A percentile compares a stretch with the other conserved stretches of the same genome.
phyloP scores from a whole-genome alignment of 1,284 basidiomycete species.

The Cutaneotrichosporon cutaneum region DNA sequence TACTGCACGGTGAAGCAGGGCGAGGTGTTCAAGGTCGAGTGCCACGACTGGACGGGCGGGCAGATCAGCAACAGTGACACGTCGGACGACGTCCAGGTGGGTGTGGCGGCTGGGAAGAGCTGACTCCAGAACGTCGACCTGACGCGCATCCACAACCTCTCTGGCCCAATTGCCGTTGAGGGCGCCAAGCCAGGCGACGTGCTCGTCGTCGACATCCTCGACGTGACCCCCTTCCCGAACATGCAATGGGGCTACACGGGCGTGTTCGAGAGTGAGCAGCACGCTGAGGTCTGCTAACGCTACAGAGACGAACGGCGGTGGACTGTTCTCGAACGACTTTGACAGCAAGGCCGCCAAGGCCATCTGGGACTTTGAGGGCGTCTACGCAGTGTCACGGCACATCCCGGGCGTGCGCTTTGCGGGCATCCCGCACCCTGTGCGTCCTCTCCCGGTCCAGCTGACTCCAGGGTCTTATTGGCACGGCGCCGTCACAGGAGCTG shows the following conservation, averaged over 20 bases:
- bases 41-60: slow-evolving; percentile 73
- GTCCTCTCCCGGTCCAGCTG: neutral
- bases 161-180: slow-evolving; percentile 70
- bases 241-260: slow-evolving; percentile 80
- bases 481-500: slow-evolving; percentile 69
- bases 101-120: neutral
- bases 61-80: slow-evolving; percentile 74
- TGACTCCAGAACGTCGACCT: slow-evolving; percentile 51
- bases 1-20: slow-evolving; percentile 35
- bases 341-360: slow-evolving; percentile 64
- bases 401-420: slow-evolving; percentile 76
- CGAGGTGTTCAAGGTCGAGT: slow-evolving; percentile 71
- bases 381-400: slow-evolving; percentile 69
- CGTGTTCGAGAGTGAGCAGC: slow-evolving; percentile 31
- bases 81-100: slow-evolving; percentile 40
- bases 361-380: slow-evolving; percentile 74
- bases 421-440: slow-evolving; percentile 66
- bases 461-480: slow-evolving; percentile 63
- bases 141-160: slow-evolving; percentile 68
- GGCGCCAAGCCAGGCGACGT: slow-evolving; percentile 76
- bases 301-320: slow-evolving; percentile 75
- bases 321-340: slow-evolving; percentile 61
- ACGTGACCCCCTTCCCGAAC: slow-evolving; percentile 68
- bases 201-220: slow-evolving; percentile 68
- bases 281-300: slow-evolving; percentile 57